These are phyloP conservation scores for Coniochaeta pulveracea DNA, from an alignment of 2,329 filamentous ascomycete species.

Conservation along the genomic window DNA sequence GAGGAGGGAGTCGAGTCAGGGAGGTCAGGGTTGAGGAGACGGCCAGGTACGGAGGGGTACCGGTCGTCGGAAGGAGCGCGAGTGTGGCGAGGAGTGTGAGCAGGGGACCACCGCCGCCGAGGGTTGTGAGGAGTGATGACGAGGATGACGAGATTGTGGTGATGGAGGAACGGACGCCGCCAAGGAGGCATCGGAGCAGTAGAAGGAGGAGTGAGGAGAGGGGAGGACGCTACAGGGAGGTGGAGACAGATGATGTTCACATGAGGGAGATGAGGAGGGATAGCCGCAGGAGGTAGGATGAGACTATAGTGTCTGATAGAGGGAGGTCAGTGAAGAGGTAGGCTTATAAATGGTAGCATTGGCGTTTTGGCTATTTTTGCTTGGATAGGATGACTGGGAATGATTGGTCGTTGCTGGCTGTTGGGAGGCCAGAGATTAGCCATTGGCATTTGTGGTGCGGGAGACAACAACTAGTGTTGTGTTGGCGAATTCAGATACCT, in stretches of 20 bases:
- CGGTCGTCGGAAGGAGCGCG: too few relatives aligned
- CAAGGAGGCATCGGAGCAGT: constrained; percentile 12
- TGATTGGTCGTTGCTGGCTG: too few relatives aligned
- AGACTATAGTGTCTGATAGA: neutral
- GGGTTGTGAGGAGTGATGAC: constrained; percentile 10
- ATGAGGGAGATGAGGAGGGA: constrained; percentile 18
- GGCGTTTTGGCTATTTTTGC: too few relatives aligned
- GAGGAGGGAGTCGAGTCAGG: constrained; percentile 10
- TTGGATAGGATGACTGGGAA: too few relatives aligned
- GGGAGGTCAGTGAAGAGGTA: too few relatives aligned
- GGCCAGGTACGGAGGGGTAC: too few relatives aligned
- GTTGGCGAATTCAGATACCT: too few relatives aligned
- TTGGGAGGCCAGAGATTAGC: too few relatives aligned
- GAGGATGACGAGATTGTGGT: constrained; percentile 22
- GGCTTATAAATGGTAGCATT: too few relatives aligned
- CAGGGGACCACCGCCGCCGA: constrained; percentile 9
- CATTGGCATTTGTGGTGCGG: too few relatives aligned
- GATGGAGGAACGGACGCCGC: constrained; percentile 20
- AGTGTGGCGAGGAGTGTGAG: constrained; percentile 10
- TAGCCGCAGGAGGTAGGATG: constrained; percentile 15
- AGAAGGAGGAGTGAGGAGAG: constrained; percentile 15
- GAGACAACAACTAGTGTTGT: too few relatives aligned
- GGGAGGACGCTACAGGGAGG: constrained; percentile 18
- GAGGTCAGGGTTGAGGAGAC: constrained; percentile 17
- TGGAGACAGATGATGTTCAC: constrained; percentile 18